Conservation (phyloP, 1,139 yeast species). For the Saccharomyces hybrid region DNA sequence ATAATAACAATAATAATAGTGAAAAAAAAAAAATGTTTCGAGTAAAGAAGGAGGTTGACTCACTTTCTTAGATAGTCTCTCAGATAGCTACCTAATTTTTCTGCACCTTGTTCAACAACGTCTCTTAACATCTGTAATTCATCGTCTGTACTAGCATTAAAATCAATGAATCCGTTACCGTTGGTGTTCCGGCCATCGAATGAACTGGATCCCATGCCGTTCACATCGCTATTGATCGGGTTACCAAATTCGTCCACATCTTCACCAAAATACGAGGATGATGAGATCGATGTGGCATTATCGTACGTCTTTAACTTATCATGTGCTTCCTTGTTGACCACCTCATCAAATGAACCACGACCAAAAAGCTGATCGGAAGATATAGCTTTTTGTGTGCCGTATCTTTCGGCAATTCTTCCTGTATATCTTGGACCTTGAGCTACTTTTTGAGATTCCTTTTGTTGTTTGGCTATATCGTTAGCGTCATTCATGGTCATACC, state of each 20-base stretch:
- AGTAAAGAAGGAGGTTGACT: neutral
- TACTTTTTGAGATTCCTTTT: constrained; percentile 37
- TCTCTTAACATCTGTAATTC: constrained; percentile 84
- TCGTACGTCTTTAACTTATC: constrained; percentile 64
- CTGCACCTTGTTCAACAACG: constrained; percentile 93
- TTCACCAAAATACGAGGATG: constrained; percentile 88
- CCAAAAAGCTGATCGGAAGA: constrained; percentile 94
- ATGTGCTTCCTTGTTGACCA: constrained; percentile 71
- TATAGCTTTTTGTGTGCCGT: constrained; percentile 85
- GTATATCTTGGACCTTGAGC: constrained; percentile 45
- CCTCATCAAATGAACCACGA: constrained; percentile 74
- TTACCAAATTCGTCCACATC: constrained; percentile 38
- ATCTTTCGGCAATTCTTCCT: constrained; percentile 69
- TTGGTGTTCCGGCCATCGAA: constrained; percentile 1
- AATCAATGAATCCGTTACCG: constrained; percentile 44
- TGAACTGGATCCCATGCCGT: constrained; percentile 5
- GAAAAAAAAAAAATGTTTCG: neutral
- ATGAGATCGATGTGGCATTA: constrained; percentile 87
- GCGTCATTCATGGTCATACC: constrained; percentile 67
- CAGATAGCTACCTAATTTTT: constrained; percentile 72
- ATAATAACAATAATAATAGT: neutral
- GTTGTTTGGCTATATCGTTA: constrained; percentile 33
- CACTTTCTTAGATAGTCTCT: constrained; percentile 65
- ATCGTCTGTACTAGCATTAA: constrained; percentile 55
- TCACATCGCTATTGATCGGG: constrained; percentile 20